Conservation (phyloP, 1,284 basidiomycete species). For the Heterobasidion irregulare region DNA sequence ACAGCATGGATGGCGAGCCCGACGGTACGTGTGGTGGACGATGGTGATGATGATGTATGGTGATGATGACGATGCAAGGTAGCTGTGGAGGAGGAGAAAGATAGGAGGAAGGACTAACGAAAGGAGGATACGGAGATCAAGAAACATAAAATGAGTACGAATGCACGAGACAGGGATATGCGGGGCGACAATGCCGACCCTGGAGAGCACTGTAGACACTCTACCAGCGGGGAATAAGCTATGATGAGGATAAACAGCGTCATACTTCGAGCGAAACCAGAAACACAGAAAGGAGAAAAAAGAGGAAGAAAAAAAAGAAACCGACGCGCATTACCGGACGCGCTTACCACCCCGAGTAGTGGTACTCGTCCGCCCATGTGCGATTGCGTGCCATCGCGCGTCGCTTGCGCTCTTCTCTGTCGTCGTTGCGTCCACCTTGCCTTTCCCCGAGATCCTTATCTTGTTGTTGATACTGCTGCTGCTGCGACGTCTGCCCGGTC, state of each 20-base stretch:
- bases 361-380: constrained; percentile 66
- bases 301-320: not conserved
- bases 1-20: not conserved
- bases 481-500: constrained; percentile 24
- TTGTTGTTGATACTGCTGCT: constrained; percentile 12
- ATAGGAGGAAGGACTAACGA: not conserved
- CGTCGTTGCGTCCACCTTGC: constrained; percentile 6
- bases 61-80: not conserved
- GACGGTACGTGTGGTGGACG: not conserved
- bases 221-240: not conserved
- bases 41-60: not conserved
- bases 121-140: not conserved
- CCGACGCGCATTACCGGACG: not conserved
- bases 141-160: not conserved
- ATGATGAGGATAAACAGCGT: not conserved
- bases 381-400: constrained; percentile 48
- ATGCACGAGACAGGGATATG: not conserved
- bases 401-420: constrained; percentile 20
- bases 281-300: not conserved
- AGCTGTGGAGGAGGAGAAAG: not conserved
- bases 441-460: constrained; percentile 2
- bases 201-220: not conserved
- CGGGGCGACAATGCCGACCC: not conserved
- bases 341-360: constrained; percentile 54
- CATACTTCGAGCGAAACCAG: not conserved